Base-by-base conservation (phyloP, 1,139 yeast species). In the Pichia sp. region DNA sequence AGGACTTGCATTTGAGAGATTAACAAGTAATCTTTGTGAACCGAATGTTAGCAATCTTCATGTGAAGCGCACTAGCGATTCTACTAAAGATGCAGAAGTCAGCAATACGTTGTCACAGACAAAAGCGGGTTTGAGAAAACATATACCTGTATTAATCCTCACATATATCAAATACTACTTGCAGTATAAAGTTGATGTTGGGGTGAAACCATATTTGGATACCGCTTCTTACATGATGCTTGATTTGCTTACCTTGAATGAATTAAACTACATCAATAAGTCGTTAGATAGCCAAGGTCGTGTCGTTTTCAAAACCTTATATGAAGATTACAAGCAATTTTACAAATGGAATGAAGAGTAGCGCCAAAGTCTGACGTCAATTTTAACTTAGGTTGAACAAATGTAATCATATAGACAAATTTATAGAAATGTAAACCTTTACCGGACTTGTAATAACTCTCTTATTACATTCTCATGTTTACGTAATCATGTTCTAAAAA, bases 341-440 rank as follows among this genome's bases (percentile, higher is more conserved):
- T 97, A 97, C 54, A 89, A 87, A 68, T 92, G 98, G 98, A 82
- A 73, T 57, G 90, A 83, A 59, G 77, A 76, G 54, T 78, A 68
- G 33, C 16, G 8, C n/a, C n/a, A n/a, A n/a, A n/a, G n/a, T n/a
- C n/a, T n/a, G n/a, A n/a, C n/a, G n/a, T n/a, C n/a, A n/a, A n/a
- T n/a, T n/a, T n/a, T n/a, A n/a, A n/a, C n/a, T n/a, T n/a, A n/a
- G n/a, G n/a, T n/a, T n/a, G n/a, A n/a, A n/a, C n/a, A n/a, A n/a
- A n/a, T n/a, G n/a, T n/a, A n/a, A n/a, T n/a, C n/a, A n/a, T n/a
- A n/a, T n/a, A n/a, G n/a, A n/a, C n/a, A n/a, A n/a, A n/a, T n/a
- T n/a, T n/a, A n/a, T n/a, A n/a, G n/a, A n/a, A n/a, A n/a, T n/a
- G n/a, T n/a, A n/a, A n/a, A n/a, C n/a, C 24, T 20, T 20, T 20